Evolutionary conservation across 1,139 yeast species (phyloP), one percentile per base, ranked within the genome.

Genomic region (Debaryomycetaceae sp.): DNA sequence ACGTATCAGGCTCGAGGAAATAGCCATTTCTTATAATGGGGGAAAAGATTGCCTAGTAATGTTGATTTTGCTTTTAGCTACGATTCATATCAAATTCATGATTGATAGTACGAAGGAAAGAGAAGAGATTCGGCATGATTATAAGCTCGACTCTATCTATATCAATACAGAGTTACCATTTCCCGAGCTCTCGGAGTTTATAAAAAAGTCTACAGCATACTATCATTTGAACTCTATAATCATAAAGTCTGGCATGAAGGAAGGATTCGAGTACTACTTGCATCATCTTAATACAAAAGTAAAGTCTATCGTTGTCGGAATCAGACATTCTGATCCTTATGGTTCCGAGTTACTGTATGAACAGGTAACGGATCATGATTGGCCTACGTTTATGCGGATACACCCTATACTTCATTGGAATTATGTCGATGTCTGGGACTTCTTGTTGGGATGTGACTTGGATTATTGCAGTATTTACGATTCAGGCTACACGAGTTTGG

Each of bases 41-140:
- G 96, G 96, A 2, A 88, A 88, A 53, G 96, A 88, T 61, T 88
- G 96, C 52, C 70, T 87, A 28, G 96, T 87, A 34, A 83, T 87
- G 87, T 70, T 88, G 35, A 66, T 86, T 11, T 57, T 88, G 2
- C 73, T 83, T 31, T 62, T 86, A 41, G 81, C 88, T 1, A 76
- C 81, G 5, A 65, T 84, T 5, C 74, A 78, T 51, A 59, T 61
- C 31, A 62, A 63, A 42, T 55, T 51, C 42, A 38, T 45, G 3
- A 30, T 36, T 2, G 35, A 33, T 13, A 26, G 41, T 7, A 30
- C 38, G 11, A 34, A 41, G 17, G 31, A 40, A 14, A 17, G 43
- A 2, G 38, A 41, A 17, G 35, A 43, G 34, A 47, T 64, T 6
- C 67, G 65, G 5, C 46, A 44, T 5, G 61, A 71, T 35, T 66